Evolutionary conservation across 257 asterid genomes (phyloP), one percentile per base, ranked within the genome.

Genomic region (Petunia axillaris): DNA sequence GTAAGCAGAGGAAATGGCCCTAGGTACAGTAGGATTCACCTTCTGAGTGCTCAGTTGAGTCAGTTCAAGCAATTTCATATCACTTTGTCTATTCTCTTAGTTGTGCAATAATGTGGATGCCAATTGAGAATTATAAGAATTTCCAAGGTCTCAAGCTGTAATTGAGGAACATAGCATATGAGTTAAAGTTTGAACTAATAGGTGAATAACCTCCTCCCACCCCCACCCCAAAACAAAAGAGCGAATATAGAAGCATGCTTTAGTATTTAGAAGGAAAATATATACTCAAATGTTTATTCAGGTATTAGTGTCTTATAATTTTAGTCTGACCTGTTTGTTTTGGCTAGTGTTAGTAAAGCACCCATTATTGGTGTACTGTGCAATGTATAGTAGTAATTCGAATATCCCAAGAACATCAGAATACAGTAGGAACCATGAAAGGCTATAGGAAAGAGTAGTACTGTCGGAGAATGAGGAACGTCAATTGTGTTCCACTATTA

Each of bases 401-500:
- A 71, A 71, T 71, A 71, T 71, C 60, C 62, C 11, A 50, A 70
- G 44, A 71, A 71, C 59, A 48, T 48, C 41, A 71, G 6, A 71
- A 35, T 13, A 71, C 44, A 11, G 58, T 48, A 71, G n/a, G 77
- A 71, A 71, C 35, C 60, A 71, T 50, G 77, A 71, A 35, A 71
- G 11, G 5, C 14, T 14, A 25, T 5, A 48, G 60, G 9, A 71
- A 71, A 35, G 76, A 43, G 44, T 50, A 43, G 44, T 50, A 73
- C 7, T 73, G 77, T 73, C 46, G 77, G 77, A 5, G 77, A 73
- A 73, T 73, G 77, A 10, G 77, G 77, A 48, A 50, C 77, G 77
- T 73, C 40, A 38, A 73, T 48, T 73, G 77, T 73, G 77, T 73
- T 60, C 77, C 77, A 73, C 62, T 36, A 73, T 48, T 71, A 43